These are phyloP conservation scores for Lasiodiplodia hormozganensis DNA, from an alignment of 2,329 filamentous ascomycete species.

Conservation along the genomic window DNA sequence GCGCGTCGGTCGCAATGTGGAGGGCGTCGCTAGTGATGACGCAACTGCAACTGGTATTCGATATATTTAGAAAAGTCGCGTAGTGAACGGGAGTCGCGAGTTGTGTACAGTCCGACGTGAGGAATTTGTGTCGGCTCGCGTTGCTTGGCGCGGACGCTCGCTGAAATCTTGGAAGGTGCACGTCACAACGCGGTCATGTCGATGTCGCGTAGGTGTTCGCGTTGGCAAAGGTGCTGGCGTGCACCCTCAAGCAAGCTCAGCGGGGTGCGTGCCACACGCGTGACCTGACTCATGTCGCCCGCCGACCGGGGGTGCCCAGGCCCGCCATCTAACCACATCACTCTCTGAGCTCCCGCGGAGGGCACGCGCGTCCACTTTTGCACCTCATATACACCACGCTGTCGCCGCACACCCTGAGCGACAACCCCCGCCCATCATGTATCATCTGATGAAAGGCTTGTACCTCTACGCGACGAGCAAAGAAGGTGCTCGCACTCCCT, in stretches of 20 bases:
- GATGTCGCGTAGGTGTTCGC: not conserved
- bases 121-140: not conserved
- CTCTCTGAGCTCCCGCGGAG: conserved; percentile 17
- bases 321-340: conserved; percentile 17
- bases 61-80: conserved; percentile 9
- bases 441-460: conserved; percentile 92
- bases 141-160: not conserved
- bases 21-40: conserved; percentile 15
- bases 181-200: conserved; percentile 25
- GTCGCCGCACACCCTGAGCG: conserved; percentile 14
- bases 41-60: conserved; percentile 28
- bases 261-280: conserved; percentile 2
- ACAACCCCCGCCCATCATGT: conserved; percentile 65
- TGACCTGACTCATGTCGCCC: conserved; percentile 12
- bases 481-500: conserved; percentile 65
- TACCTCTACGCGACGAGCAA: conserved; percentile 97
- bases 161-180: not conserved
- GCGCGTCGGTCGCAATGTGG: conserved; percentile 15
- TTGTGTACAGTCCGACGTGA: not conserved
- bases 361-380: not conserved
- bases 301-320: conserved; percentile 4
- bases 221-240: not conserved
- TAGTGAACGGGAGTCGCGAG: not conserved
- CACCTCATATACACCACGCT: not conserved
- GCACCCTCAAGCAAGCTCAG: conserved; percentile 8